Evolutionary conservation across 305 asterid genomes (phyloP).

Genomic region (Solanum hybrid): DNA sequence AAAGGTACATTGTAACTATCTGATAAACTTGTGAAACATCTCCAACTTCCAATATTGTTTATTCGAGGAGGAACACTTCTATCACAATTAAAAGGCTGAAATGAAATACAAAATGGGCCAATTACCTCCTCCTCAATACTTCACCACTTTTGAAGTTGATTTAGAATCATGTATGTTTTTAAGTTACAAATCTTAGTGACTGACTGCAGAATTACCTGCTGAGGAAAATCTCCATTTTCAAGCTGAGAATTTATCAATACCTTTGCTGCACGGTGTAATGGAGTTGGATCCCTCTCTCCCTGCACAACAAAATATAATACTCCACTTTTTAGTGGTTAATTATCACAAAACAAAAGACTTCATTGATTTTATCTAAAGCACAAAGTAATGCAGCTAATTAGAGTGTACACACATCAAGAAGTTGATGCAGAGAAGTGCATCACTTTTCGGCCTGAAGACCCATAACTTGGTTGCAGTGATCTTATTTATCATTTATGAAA

Average conservation of each 20-base stretch:
- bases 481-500: too few relatives aligned
- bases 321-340: neutral
- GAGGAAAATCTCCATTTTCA: constrained; percentile 88
- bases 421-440: too few relatives aligned
- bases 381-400: neutral
- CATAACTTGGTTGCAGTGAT: too few relatives aligned
- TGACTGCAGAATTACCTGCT: constrained; percentile 40
- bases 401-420: too few relatives aligned
- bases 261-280: constrained; percentile 77
- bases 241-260: constrained; percentile 64
- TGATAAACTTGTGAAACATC: neutral
- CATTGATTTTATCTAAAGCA: neutral
- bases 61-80: neutral
- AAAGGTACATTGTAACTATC: neutral
- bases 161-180: neutral
- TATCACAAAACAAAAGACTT: neutral
- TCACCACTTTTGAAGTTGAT: neutral
- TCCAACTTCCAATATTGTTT: neutral
- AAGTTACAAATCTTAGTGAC: neutral
- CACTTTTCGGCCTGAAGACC: too few relatives aligned
- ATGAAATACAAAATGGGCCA: neutral
- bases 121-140: neutral
- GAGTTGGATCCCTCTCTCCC: constrained; percentile 73
- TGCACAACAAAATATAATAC: constrained; percentile 16
- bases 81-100: neutral